These are phyloP conservation scores for Ogataea ganodermae DNA, from an alignment of 805 yeast species.

Conservation along the genomic window DNA sequence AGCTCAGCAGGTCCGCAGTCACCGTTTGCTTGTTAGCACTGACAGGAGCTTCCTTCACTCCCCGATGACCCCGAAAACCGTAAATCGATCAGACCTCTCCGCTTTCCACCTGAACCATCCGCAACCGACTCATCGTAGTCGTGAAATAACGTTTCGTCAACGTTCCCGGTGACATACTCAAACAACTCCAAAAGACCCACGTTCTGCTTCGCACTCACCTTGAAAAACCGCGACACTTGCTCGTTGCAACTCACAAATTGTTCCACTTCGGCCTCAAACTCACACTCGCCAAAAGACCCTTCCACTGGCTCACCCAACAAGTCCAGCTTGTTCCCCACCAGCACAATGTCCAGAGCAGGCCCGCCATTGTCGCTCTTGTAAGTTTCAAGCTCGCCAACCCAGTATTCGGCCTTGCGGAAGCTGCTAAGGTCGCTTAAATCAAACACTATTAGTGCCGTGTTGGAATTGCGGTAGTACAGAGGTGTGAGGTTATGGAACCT, in stretches of 20 bases:
- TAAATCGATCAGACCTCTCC: conserved; percentile 29
- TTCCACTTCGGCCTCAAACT: conserved; percentile 23
- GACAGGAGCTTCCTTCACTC: conserved; percentile 18
- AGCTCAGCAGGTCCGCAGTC: neutral
- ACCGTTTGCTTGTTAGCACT: conserved; percentile 20
- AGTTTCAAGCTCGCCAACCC: conserved; percentile 78
- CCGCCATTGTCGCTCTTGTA: conserved; percentile 29
- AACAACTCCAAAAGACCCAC: conserved; percentile 55
- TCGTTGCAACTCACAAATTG: conserved; percentile 27
- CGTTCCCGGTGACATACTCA: conserved; percentile 31
- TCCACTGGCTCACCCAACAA: conserved; percentile 36
- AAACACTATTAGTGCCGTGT: conserved; percentile 84
- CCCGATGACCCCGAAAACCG: conserved; percentile 12
- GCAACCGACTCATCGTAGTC: conserved; percentile 21
- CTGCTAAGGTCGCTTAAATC: conserved; percentile 62
- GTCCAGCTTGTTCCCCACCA: conserved; percentile 88
- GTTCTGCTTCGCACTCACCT: conserved; percentile 74
- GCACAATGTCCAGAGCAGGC: conserved; percentile 34
- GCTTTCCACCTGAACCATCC: conserved; percentile 6
- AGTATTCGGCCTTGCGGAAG: conserved; percentile 74
- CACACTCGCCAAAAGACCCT: conserved; percentile 19
- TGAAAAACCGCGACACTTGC: conserved; percentile 26
- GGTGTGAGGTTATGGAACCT: conserved; percentile 82
- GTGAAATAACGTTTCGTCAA: conserved; percentile 32
- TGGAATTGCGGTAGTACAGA: conserved; percentile 78